Evolutionary conservation across 495 filamentous ascomycete species (phyloP).

Genomic region (Lepidopterella palustris): DNA sequence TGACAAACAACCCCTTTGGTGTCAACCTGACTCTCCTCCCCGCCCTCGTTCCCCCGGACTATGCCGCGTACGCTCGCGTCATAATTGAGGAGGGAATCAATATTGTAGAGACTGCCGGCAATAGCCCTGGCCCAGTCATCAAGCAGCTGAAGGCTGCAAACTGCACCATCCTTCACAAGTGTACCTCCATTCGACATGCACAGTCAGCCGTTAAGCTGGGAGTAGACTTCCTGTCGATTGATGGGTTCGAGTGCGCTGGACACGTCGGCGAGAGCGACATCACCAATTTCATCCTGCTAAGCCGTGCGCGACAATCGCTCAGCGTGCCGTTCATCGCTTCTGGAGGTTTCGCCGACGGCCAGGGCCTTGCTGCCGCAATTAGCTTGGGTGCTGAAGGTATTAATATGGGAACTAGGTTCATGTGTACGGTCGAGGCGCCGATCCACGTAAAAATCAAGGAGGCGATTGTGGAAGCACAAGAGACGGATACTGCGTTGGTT

Average conservation of each 20-base stretch:
- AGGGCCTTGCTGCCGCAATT: constrained; percentile 89
- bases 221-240: constrained; percentile 92
- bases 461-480: constrained; percentile 78
- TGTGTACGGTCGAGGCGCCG: constrained; percentile 87
- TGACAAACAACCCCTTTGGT: constrained; percentile 87
- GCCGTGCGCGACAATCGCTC: constrained; percentile 76
- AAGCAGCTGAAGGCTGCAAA: constrained; percentile 74
- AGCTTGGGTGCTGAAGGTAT: constrained; percentile 87
- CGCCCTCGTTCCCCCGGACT: constrained; percentile 82
- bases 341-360: constrained; percentile 91
- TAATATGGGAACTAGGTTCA: constrained; percentile 94
- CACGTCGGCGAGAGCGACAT: constrained; percentile 95
- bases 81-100: constrained; percentile 89
- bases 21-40: constrained; percentile 96
- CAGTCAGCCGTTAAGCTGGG: constrained; percentile 88
- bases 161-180: constrained; percentile 86
- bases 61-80: constrained; percentile 83
- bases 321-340: constrained; percentile 89
- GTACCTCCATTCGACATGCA: constrained; percentile 92
- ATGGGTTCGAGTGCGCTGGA: constrained; percentile 96
- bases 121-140: constrained; percentile 89
- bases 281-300: constrained; percentile 93
- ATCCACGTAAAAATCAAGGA: constrained; percentile 92
- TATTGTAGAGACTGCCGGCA: constrained; percentile 95
- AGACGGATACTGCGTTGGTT: constrained; percentile 86